Percentiles rank a stretch among this genome's conserved stretches.
Evolutionary conservation across 78 protist species (phyloP).

Genomic region (Dictyostelium discoideum): DNA sequence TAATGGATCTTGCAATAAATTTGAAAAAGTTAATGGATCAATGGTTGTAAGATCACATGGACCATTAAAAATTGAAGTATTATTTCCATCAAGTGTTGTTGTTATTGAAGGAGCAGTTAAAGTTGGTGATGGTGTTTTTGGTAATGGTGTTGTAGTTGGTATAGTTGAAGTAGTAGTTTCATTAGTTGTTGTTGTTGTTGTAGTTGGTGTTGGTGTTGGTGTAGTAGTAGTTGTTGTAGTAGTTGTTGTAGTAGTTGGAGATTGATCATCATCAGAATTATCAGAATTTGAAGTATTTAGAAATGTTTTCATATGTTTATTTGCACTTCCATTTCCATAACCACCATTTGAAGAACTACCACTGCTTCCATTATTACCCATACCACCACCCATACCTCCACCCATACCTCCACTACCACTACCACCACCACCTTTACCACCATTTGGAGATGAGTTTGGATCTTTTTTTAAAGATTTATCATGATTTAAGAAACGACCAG

Average conservation of each 20-base stretch:
- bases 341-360: background rate
- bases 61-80: background rate
- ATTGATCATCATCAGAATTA: background rate
- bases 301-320: conserved; percentile 7
- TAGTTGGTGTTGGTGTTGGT: background rate
- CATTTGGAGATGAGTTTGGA: conserved; percentile 34
- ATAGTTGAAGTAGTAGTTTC: background rate
- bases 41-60: background rate
- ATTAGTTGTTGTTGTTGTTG: background rate
- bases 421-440: background rate
- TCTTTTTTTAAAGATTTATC: conserved; percentile 63
- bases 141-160: background rate
- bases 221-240: background rate
- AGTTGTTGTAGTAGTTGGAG: background rate
- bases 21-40: background rate
- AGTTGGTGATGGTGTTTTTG: background rate
- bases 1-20: background rate
- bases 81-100: background rate
- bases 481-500: conserved; percentile 74
- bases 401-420: background rate
- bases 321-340: conserved; percentile 6
- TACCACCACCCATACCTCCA: background rate
- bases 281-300: conserved; percentile 1
- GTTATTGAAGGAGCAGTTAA: background rate
- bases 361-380: background rate